A percentile compares a stretch with the other conserved stretches of the same genome.
Conservation (phyloP, 768 basidiomycete genomes). For the Pisolithus albus region DNA sequence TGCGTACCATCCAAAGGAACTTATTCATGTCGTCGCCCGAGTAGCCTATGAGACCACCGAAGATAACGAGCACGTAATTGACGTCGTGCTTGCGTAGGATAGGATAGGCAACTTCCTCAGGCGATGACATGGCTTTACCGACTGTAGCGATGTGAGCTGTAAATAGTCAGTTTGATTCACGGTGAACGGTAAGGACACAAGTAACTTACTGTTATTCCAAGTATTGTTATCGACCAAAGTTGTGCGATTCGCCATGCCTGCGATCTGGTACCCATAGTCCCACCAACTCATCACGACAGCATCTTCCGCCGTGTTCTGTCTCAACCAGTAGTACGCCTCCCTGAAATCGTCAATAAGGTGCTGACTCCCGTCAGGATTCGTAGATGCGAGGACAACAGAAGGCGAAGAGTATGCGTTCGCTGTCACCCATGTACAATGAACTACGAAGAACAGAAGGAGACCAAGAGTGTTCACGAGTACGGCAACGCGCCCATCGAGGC, state of each 20-base stretch:
- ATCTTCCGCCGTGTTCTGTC: conserved; percentile 89
- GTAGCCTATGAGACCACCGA: conserved; percentile 93
- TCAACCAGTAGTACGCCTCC: conserved; percentile 98
- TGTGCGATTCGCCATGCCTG: conserved; percentile 95
- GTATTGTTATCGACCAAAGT: conserved; percentile 99
- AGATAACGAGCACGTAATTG: conserved; percentile 94
- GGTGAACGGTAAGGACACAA: background rate
- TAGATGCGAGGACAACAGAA: conserved; percentile 87
- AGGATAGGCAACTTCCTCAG: conserved; percentile 94
- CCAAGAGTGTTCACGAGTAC: conserved; percentile 69
- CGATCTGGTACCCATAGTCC: conserved; percentile 99
- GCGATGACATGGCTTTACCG: conserved; percentile 94
- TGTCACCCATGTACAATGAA: conserved; percentile 97
- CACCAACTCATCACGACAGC: conserved; percentile 99
- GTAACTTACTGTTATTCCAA: conserved; percentile 92
- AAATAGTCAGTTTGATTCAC: conserved; percentile 2
- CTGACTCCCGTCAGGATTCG: conserved; percentile 74
- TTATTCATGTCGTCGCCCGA: conserved; percentile 99
- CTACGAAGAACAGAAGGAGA: conserved; percentile 84
- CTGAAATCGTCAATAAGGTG: conserved; percentile 99
- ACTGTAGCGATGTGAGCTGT: conserved; percentile 96
- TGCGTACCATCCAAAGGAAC: conserved; percentile 98
- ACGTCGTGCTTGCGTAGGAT: conserved; percentile 97
- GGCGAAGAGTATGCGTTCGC: conserved; percentile 94
- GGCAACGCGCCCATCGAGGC: conserved; percentile 72